Base-by-base conservation (phyloP, 163 green algal genomes). In the Coccomyxa subellipsoidea region DNA sequence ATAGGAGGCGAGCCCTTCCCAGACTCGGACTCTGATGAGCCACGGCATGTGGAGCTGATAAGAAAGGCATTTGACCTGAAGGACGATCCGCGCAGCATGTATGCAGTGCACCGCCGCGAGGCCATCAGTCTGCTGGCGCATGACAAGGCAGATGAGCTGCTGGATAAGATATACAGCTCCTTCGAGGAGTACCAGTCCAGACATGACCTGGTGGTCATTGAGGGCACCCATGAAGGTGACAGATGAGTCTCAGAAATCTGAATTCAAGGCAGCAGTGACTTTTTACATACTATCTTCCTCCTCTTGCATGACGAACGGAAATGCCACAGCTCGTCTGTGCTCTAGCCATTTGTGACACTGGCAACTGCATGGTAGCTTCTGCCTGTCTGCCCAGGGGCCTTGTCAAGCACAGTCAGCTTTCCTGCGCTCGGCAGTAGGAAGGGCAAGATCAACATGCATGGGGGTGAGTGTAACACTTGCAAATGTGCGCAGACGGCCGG, bases 31-130 rank as follows among this genome's bases (percentile, higher is more conserved):
- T 83, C 73, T 18, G 79, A 84, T 27, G 80, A 89, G 71, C 85
- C 86, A 15, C 89, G 92, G 36, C 84, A 93, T 73, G 81, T 92
- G 12, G 91, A 94, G 35, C 83, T 95, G 85, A 39, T 90, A 76
- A 47, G 78, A 37, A 66, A 23, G 15, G 75, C 40, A 7, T 87
- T 87, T 34, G 72, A 73, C 12, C 76, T 87, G 80, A 40, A 71
- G 39, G 38, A 77, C 18, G 69, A 77, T 18, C 32, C 86, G 2
- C 8, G 54, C 6, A 34, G 18, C 36, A 94, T 94, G 92, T 80
- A 87, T 6, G 92, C 87, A 38, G 84, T 95, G 23, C 69, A 80
- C 0, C 84, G 87, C 36, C 69, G 83, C 27, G 88, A 90, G 47
- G 81, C 81, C 32, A 53, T 88, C 40, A 77, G 82, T n/a, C 72